Conservation (phyloP, 2,329 filamentous ascomycete species). For the Epichloe hybrida region DNA sequence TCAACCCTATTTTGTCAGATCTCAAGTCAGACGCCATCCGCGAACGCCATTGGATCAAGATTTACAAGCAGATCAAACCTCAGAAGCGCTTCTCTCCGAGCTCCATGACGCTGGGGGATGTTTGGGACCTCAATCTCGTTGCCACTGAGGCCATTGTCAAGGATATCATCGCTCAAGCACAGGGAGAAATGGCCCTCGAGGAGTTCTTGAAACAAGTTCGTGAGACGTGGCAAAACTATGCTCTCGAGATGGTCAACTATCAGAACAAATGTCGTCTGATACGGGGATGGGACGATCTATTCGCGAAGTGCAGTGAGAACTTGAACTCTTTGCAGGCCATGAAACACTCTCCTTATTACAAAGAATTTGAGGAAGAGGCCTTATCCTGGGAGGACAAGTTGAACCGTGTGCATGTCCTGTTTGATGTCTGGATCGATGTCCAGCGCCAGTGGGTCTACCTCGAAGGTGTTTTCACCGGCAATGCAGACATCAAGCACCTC, state of each 20-base stretch:
- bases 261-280: conserved; percentile 97
- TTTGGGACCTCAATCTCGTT: conserved; percentile 91
- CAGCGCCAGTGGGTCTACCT: conserved; percentile 99
- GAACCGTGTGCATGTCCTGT: conserved; percentile 91
- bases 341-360: conserved; percentile 98
- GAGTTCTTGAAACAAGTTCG: conserved; percentile 95
- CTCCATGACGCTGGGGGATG: conserved; percentile 92
- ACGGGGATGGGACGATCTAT: conserved; percentile 93
- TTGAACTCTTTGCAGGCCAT: conserved; percentile 95
- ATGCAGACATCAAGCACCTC: conserved; percentile 96
- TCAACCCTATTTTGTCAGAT: conserved; percentile 76
- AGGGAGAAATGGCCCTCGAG: conserved; percentile 95
- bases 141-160: conserved; percentile 78
- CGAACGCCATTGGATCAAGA: conserved; percentile 93
- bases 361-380: conserved; percentile 97
- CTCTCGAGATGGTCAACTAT: conserved; percentile 88
- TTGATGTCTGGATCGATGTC: conserved; percentile 99
- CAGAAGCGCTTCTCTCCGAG: conserved; percentile 88
- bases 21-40: conserved; percentile 94
- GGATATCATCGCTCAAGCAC: conserved; percentile 87
- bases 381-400: conserved; percentile 96
- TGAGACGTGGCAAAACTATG: conserved; percentile 93
- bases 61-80: conserved; percentile 90
- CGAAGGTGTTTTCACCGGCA: conserved; percentile 96
- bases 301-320: conserved; percentile 96